phyloP scores from a whole-genome alignment of 1,139 yeast species.

The Debaryomyces nepalensis region DNA sequence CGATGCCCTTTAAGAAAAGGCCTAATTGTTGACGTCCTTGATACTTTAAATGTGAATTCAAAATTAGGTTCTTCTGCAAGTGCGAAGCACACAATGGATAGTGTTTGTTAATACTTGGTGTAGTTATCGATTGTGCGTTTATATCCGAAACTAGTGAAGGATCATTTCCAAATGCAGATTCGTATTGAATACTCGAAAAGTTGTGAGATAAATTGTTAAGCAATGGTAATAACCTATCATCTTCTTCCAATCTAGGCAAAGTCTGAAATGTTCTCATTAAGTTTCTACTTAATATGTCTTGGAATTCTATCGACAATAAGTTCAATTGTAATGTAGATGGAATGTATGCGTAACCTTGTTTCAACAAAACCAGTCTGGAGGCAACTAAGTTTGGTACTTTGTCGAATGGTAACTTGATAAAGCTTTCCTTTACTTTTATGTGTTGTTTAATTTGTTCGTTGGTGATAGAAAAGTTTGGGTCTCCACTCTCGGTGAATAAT shows the following conservation, averaged over 20 bases:
- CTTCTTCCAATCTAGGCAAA: conserved; percentile 87
- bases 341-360: conserved; percentile 77
- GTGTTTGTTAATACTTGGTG: conserved; percentile 59
- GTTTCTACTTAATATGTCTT: conserved; percentile 53
- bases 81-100: conserved; percentile 85
- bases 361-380: conserved; percentile 66
- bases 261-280: conserved; percentile 74
- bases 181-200: conserved; percentile 63
- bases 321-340: conserved; percentile 82
- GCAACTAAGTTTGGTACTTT: conserved; percentile 77
- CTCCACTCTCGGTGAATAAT: conserved; percentile 33
- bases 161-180: conserved; percentile 33
- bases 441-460: conserved; percentile 49
- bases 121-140: conserved; percentile 64
- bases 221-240: conserved; percentile 84
- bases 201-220: conserved; percentile 79
- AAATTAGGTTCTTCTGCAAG: conserved; percentile 63
- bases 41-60: conserved; percentile 76
- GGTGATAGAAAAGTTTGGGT: conserved; percentile 34
- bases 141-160: conserved; percentile 52
- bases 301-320: conserved; percentile 69
- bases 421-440: conserved; percentile 57
- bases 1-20: conserved; percentile 85
- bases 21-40: conserved; percentile 86
- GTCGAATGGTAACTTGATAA: conserved; percentile 86